Percentiles rank a stretch among this genome's conserved stretches.
Conservation (phyloP, 768 basidiomycete species). For the Suillus luteus region DNA sequence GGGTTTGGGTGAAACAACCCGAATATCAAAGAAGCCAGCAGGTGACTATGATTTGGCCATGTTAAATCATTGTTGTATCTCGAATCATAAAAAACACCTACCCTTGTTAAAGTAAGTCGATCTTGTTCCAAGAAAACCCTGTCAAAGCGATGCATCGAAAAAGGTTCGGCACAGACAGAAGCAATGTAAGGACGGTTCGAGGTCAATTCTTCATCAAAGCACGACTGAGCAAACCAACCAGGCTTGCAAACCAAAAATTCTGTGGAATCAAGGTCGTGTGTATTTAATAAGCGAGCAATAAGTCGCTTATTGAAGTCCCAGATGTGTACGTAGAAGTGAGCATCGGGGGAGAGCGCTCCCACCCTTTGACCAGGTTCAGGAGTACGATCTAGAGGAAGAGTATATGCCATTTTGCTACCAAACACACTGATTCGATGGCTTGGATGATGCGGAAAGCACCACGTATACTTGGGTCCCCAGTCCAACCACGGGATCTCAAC, state of each 20-base stretch:
- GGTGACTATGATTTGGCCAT: background rate
- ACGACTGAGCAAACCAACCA: background rate
- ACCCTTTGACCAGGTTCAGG: conserved; percentile 3
- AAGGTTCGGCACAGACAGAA: background rate
- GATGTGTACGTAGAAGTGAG: conserved; percentile 3
- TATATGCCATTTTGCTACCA: conserved; percentile 5
- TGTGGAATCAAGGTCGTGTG: background rate
- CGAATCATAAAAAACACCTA: background rate
- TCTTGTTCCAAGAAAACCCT: conserved; percentile 2
- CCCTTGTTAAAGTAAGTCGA: background rate
- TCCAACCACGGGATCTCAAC: background rate
- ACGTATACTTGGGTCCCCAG: conserved; percentile 4
- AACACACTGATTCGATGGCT: conserved; percentile 4
- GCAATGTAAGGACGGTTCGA: background rate
- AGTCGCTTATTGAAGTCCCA: conserved; percentile 6
- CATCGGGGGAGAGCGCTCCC: background rate
- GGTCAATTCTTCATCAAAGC: conserved; percentile 1
- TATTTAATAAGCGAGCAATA: background rate
- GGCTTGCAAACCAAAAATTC: background rate
- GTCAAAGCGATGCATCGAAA: background rate
- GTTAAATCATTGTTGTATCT: background rate
- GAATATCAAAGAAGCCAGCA: background rate
- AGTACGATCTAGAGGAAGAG: background rate
- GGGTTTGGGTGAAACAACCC: background rate
- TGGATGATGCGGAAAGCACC: conserved; percentile 4